phyloP scores from a whole-genome alignment of 164 flowering plant species.

The Tinospora cordifolia region DNA sequence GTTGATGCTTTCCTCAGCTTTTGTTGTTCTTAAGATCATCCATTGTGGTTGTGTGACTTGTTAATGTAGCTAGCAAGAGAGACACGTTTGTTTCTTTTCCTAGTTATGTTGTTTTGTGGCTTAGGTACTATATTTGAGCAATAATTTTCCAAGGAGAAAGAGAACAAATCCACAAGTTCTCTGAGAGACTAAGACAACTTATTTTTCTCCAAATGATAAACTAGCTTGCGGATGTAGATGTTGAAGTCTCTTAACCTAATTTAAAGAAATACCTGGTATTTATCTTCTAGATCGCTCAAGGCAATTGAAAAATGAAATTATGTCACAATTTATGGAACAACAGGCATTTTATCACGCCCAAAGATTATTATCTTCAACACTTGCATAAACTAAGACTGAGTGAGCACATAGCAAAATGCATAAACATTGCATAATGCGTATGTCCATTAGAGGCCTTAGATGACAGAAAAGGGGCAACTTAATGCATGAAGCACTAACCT shows the following conservation, averaged over 20 bases:
- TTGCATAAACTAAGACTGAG: no score
- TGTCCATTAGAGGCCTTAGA: no score
- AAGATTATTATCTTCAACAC: no score
- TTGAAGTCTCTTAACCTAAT: background rate
- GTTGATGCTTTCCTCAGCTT: conserved; percentile 42
- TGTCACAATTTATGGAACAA: no score
- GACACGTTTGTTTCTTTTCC: background rate
- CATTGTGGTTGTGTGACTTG: background rate
- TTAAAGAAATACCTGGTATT: no score
- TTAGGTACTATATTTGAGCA: background rate
- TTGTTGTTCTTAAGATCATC: background rate
- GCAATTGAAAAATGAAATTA: no score
- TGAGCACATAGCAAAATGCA: no score
- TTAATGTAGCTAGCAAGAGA: background rate
- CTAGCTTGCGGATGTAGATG: background rate
- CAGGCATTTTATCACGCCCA: no score
- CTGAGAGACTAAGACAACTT: background rate
- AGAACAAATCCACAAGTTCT: background rate
- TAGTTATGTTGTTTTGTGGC: background rate
- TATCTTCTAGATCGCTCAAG: no score
- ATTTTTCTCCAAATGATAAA: background rate
- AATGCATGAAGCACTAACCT: no score
- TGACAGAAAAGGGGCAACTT: no score
- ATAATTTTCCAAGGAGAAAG: background rate
- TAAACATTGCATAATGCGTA: no score